phyloP scores from a whole-genome alignment of 2,329 filamentous ascomycete genomes.

The Trichoderma asperellum region DNA sequence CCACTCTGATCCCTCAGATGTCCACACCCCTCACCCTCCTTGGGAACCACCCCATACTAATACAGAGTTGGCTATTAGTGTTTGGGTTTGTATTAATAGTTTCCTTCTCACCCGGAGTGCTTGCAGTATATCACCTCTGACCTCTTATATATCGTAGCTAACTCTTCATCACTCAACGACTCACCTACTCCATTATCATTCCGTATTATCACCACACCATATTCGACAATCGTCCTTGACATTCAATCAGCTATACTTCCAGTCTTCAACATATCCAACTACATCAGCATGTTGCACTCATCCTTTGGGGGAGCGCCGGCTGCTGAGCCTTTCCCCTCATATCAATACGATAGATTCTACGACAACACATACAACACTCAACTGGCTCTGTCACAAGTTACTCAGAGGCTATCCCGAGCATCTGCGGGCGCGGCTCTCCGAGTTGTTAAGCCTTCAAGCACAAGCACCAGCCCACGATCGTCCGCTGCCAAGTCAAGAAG shows the following conservation, averaged over 20 bases:
- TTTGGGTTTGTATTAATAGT: slow-evolving; percentile 21
- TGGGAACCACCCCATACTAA: slow-evolving; percentile 29
- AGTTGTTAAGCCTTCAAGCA: slow-evolving; percentile 67
- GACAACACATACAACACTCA: slow-evolving; percentile 57
- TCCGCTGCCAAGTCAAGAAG: slow-evolving; percentile 54
- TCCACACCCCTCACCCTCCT: slow-evolving; percentile 29
- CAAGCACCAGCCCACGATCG: slow-evolving; percentile 69
- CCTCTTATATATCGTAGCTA: slow-evolving; percentile 19
- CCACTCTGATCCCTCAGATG: slow-evolving; percentile 40
- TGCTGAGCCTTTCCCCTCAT: slow-evolving; percentile 34
- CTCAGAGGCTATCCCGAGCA: slow-evolving; percentile 53
- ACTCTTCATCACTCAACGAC: slow-evolving; percentile 2
- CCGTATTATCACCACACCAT: not conserved
- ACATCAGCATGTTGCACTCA: slow-evolving; percentile 41
- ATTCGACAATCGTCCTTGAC: not conserved
- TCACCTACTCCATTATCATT: not conserved
- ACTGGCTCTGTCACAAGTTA: slow-evolving; percentile 51
- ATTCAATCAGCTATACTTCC: not conserved
- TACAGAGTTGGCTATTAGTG: not conserved
- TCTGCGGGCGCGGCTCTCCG: slow-evolving; percentile 58
- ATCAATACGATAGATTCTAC: slow-evolving; percentile 48
- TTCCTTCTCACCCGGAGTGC: slow-evolving; percentile 25
- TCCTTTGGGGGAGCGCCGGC: slow-evolving; percentile 36
- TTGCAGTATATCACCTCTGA: slow-evolving; percentile 5
- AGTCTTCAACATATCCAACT: not conserved